Percentiles rank a stretch among this genome's conserved stretches.
Evolutionary conservation across 1,139 yeast genomes (phyloP).

Genomic region (Cylindricascospora bacillispora): DNA sequence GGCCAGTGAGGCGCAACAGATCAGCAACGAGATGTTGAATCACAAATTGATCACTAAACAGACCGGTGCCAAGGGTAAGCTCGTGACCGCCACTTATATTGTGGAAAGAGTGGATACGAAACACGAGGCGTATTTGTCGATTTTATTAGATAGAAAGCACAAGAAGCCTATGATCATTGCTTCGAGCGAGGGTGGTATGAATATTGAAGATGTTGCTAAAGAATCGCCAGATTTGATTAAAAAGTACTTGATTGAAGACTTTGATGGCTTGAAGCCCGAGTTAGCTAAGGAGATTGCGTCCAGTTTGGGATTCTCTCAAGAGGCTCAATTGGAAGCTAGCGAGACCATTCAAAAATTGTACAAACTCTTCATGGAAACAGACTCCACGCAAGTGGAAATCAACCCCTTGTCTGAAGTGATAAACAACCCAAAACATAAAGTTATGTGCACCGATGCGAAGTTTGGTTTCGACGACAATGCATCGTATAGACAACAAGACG

Average conservation of each 20-base stretch:
- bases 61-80: slow-evolving; percentile 95
- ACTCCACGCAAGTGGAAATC: slow-evolving; percentile 97
- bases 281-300: slow-evolving; percentile 69
- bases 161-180: slow-evolving; percentile 92
- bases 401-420: slow-evolving; percentile 94
- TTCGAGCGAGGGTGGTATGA: slow-evolving; percentile 98
- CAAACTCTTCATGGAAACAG: slow-evolving; percentile 78
- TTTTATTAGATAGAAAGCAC: slow-evolving; percentile 84
- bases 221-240: slow-evolving; percentile 86
- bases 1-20: slow-evolving; percentile 76
- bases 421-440: slow-evolving; percentile 38
- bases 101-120: slow-evolving; percentile 90
- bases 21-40: slow-evolving; percentile 80
- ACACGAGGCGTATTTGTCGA: slow-evolving; percentile 92
- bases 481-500: slow-evolving; percentile 85
- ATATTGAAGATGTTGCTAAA: slow-evolving; percentile 96
- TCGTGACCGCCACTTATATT: slow-evolving; percentile 90
- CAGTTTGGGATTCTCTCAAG: slow-evolving; percentile 67
- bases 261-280: slow-evolving; percentile 73
- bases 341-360: slow-evolving; percentile 76
- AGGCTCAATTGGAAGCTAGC: slow-evolving; percentile 79
- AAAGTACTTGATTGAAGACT: slow-evolving; percentile 61
- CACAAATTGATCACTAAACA: slow-evolving; percentile 95
- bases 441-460: slow-evolving; percentile 98
- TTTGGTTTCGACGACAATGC: slow-evolving; percentile 97